These are phyloP conservation scores for Fistulinella prunicolor DNA, from an alignment of 768 basidiomycete species.

Conservation along the genomic window DNA sequence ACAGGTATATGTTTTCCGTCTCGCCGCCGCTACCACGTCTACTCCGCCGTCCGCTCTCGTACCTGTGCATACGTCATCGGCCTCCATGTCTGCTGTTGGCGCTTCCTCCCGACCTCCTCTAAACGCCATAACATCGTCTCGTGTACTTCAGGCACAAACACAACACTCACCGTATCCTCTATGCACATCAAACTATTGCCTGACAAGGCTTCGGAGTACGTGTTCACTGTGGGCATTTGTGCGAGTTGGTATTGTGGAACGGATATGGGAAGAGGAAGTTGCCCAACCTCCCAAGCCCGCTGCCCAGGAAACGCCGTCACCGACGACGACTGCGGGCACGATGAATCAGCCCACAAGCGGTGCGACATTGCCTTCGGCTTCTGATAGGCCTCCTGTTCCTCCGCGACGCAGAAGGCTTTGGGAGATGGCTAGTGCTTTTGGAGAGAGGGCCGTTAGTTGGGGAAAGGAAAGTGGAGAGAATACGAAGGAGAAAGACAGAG, in stretches of 20 bases:
- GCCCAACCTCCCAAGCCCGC: constrained; percentile 30
- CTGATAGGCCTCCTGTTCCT: constrained; percentile 58
- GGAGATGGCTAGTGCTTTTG: constrained; percentile 64
- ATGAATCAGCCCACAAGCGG: constrained; percentile 3
- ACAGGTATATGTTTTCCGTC: constrained; percentile 68
- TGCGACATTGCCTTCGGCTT: background rate
- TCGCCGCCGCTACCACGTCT: constrained; percentile 35
- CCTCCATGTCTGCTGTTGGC: constrained; percentile 33
- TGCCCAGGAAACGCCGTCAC: constrained; percentile 4
- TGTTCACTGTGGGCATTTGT: constrained; percentile 91
- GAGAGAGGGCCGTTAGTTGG: constrained; percentile 60
- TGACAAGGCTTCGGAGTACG: constrained; percentile 77
- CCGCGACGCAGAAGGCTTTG: constrained; percentile 62
- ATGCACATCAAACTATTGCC: constrained; percentile 83
- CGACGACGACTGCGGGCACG: background rate
- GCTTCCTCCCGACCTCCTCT: constrained; percentile 16
- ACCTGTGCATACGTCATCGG: constrained; percentile 24
- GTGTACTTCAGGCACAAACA: constrained; percentile 21
- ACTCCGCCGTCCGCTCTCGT: constrained; percentile 21
- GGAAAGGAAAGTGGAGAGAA: constrained; percentile 35
- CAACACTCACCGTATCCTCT: constrained; percentile 54
- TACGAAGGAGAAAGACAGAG: constrained; percentile 34
- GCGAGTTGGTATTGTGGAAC: constrained; percentile 75
- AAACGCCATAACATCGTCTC: constrained; percentile 45
- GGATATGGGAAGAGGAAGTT: constrained; percentile 84